Percentiles rank a stretch among this genome's conserved stretches.
These are phyloP conservation scores for Aspergillus viridinutans DNA, from an alignment of 2,329 filamentous ascomycete genomes.

Conservation along the genomic window DNA sequence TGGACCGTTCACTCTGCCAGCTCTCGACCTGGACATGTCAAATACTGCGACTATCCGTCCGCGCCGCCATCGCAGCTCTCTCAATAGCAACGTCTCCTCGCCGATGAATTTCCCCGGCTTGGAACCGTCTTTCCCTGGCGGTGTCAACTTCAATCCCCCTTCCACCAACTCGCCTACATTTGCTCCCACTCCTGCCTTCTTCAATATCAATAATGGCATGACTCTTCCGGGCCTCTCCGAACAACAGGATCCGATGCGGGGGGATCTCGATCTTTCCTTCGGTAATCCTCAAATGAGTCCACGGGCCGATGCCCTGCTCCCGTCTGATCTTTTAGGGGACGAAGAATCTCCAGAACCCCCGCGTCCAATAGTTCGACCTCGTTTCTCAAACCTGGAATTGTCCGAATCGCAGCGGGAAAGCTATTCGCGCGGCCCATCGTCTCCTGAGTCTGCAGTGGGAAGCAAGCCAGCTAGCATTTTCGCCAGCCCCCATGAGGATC, in stretches of 20 bases:
- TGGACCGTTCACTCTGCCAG: slow-evolving; percentile 38
- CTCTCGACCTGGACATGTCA: slow-evolving; percentile 40
- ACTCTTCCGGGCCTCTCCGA: slow-evolving; percentile 45
- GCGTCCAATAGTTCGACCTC: slow-evolving; percentile 23
- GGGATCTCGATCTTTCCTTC: slow-evolving; percentile 53
- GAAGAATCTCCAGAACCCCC: slow-evolving; percentile 43
- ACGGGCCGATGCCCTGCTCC: slow-evolving; percentile 57
- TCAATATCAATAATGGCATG: slow-evolving; percentile 62
- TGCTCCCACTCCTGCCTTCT: slow-evolving; percentile 49
- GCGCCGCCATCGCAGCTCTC: slow-evolving; percentile 44
- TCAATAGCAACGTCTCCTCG: slow-evolving; percentile 46
- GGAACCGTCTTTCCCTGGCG: slow-evolving; percentile 37
- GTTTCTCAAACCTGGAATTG: slow-evolving; percentile 28
- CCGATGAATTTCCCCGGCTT: slow-evolving; percentile 39
- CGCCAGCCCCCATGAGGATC: slow-evolving; percentile 44
- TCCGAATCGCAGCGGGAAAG: slow-evolving; percentile 28
- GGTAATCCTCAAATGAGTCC: slow-evolving; percentile 62
- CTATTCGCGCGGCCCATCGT: slow-evolving; percentile 37
- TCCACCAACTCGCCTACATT: slow-evolving; percentile 52
- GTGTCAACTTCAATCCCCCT: slow-evolving; percentile 46
- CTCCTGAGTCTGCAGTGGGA: slow-evolving; percentile 40
- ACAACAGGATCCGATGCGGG: slow-evolving; percentile 37
- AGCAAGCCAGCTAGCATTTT: slow-evolving; percentile 43
- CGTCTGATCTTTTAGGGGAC: slow-evolving; percentile 58
- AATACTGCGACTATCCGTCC: slow-evolving; percentile 40